Evolutionary conservation across 2,329 filamentous ascomycete genomes (phyloP).

Genomic region (Phyllachora maydis): DNA sequence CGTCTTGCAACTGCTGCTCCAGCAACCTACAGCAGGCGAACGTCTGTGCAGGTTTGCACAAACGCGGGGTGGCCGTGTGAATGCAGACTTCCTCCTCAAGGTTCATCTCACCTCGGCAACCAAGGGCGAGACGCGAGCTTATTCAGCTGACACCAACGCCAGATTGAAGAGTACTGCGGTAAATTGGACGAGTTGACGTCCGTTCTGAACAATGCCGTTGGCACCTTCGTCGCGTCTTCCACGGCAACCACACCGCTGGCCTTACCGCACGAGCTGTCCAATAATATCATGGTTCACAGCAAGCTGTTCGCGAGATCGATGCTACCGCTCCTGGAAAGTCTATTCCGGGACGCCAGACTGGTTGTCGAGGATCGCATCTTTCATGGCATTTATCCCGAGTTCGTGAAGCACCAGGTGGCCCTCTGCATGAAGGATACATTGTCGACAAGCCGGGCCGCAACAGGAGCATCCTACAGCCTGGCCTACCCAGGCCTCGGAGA

Average conservation of each 20-base stretch:
- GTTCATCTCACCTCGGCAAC: conserved; percentile 7
- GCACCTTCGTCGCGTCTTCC: conserved; percentile 13
- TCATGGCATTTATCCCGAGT: conserved; percentile 24
- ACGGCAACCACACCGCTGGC: conserved; percentile 18
- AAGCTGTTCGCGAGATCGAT: conserved; percentile 20
- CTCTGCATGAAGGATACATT: conserved; percentile 22
- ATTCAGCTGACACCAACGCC: conserved; percentile 4
- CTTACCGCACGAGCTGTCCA: conserved; percentile 17
- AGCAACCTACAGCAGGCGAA: conserved; percentile 22
- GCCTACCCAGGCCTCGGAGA: conserved; percentile 32
- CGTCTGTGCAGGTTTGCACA: conserved; percentile 28
- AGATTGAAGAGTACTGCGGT: conserved; percentile 22
- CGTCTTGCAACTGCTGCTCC: conserved; percentile 26
- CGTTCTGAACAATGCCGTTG: conserved; percentile 17
- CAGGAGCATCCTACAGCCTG: conserved; percentile 9
- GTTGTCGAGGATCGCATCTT: conserved; percentile 19
- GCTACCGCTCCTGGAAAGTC: conserved; percentile 20
- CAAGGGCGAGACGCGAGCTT: neutral
- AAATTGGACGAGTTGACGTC: too few species aligned
- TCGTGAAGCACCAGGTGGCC: conserved; percentile 26
- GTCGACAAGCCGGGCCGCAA: conserved; percentile 9
- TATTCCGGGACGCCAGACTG: conserved; percentile 17
- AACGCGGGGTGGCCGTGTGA: conserved; percentile 20
- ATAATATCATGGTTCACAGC: conserved; percentile 21
- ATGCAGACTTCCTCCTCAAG: conserved; percentile 27